Base-by-base conservation (phyloP, 2,329 filamentous ascomycete genomes). In the Trichoderma citrinoviride region DNA sequence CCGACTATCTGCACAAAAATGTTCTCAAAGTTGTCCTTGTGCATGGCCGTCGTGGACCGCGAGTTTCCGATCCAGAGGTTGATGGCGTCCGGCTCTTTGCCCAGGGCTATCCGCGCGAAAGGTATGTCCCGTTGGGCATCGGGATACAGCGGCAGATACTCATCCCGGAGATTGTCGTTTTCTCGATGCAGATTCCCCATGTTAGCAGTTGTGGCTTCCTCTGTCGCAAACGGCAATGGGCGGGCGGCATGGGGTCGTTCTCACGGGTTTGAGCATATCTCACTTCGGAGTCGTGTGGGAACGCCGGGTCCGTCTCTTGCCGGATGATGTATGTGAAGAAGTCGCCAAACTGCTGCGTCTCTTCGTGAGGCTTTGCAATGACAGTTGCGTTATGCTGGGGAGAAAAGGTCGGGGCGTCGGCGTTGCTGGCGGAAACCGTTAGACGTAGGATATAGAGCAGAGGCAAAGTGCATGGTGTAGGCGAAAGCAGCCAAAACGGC, bases 11-110 rank as follows among this genome's bases (percentile, higher is more conserved):
- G 91, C 1, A 92, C 89, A 74, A 93, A 95, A 0, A 95, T 83
- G 73, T 95, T 95, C 75, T 95, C 91, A 75, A 93, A 94, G 71
- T 90, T 90, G 77, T 95, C 92, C 71, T 90, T 90, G 77, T 95
- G 92, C 61, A 93, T 75, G 0, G 89, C 88, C 0, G 91, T 93
- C 1, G 85, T 81, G 27, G 87, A 90, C 43, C 80, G 81, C 1
- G 86, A 85, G 76, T 91, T 90, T 61, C 91, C 91, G 56, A 95
- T 87, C 91, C 91, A 94, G 71, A 95, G 82, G 73, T 95, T 95
- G 67, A 92, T 84, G 15, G 91, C 91, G 68, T 95, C 91, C 0
- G 91, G 89, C 0, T 78, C 72, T 55, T 83, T 80, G 44, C 84
- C 79, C 0, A 94, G 83, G 0, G 90, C 90, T 67, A 92, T 87